Conservation (phyloP, 805 yeast species). For the Metschnikowia similis region DNA sequence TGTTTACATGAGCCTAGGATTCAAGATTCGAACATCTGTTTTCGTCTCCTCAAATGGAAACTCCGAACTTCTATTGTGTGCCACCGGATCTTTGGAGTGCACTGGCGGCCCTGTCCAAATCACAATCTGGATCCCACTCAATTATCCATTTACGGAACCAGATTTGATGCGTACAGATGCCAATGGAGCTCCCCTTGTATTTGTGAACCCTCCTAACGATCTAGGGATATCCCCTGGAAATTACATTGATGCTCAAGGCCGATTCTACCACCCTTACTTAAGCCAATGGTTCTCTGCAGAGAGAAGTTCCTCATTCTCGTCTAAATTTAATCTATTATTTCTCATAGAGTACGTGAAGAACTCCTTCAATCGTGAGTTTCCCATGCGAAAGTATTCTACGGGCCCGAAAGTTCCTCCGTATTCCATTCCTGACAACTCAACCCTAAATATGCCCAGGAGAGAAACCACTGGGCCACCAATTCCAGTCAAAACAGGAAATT, state of each 20-base stretch:
- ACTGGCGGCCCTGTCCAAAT: slow-evolving; percentile 41
- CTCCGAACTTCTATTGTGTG: slow-evolving; percentile 54
- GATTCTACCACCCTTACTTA: slow-evolving; percentile 63
- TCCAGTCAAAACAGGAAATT: slow-evolving; percentile 23
- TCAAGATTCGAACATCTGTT: slow-evolving; percentile 66
- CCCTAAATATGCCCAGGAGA: slow-evolving; percentile 13
- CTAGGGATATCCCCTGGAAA: slow-evolving; percentile 52
- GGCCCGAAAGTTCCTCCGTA: slow-evolving; percentile 24
- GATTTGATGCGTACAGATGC: slow-evolving; percentile 10
- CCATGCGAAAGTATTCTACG: slow-evolving; percentile 28
- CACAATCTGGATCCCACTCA: slow-evolving; percentile 71
- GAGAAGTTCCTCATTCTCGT: not conserved
- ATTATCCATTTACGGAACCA: slow-evolving; percentile 49
- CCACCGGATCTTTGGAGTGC: slow-evolving; percentile 52
- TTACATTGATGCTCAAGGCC: slow-evolving; percentile 67
- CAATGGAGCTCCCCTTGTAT: slow-evolving; percentile 57
- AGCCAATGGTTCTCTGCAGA: slow-evolving; percentile 47
- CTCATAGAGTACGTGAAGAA: slow-evolving; percentile 28
- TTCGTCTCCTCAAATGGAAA: slow-evolving; percentile 51
- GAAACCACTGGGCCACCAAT: slow-evolving; percentile 23
- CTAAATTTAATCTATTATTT: slow-evolving; percentile 25
- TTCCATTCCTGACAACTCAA: slow-evolving; percentile 28
- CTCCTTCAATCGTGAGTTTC: slow-evolving; percentile 34
- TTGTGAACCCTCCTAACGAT: slow-evolving; percentile 53
- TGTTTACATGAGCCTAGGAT: slow-evolving; percentile 38